Evolutionary conservation across 2,329 filamentous ascomycete species (phyloP).

Genomic region (Paecilomyces sp.): DNA sequence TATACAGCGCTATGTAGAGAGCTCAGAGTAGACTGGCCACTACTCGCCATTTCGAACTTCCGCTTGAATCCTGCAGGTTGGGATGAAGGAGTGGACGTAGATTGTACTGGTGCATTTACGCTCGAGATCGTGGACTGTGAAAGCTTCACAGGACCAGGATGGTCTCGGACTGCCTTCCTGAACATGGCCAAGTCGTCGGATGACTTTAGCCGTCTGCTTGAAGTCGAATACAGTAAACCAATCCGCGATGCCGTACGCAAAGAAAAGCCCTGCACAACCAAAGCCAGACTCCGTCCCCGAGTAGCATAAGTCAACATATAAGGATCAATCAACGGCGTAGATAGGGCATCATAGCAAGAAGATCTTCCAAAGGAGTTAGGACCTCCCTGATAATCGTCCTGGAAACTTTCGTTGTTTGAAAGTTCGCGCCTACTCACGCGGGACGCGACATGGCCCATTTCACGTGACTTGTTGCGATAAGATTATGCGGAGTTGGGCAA

Average conservation of each 20-base stretch:
- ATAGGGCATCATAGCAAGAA: neutral
- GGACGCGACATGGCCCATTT: neutral
- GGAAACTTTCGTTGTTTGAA: neutral
- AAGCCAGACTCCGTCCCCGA: constrained; percentile 11
- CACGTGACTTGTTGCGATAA: neutral
- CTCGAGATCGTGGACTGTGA: constrained; percentile 24
- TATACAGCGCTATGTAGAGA: constrained; percentile 46
- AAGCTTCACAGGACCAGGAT: constrained; percentile 24
- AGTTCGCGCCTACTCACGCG: neutral
- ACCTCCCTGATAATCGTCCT: neutral
- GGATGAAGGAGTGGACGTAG: constrained; percentile 12
- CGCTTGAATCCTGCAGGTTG: constrained; percentile 28
- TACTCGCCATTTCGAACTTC: constrained; percentile 28
- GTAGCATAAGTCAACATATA: constrained; percentile 21
- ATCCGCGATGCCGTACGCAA: constrained; percentile 13
- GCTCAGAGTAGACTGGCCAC: constrained; percentile 26
- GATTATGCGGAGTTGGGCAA: neutral
- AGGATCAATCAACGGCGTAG: neutral
- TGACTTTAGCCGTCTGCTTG: constrained; percentile 10
- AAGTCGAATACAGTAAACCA: constrained; percentile 19
- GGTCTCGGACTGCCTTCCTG: constrained; percentile 33
- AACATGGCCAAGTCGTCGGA: constrained; percentile 26
- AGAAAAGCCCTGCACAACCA: constrained; percentile 13
- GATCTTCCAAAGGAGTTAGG: neutral
- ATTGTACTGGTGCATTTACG: constrained; percentile 15